Evolutionary conservation across 352 stramenopile species (phyloP).

Genomic region (Phytophthora fragariaefolia): DNA sequence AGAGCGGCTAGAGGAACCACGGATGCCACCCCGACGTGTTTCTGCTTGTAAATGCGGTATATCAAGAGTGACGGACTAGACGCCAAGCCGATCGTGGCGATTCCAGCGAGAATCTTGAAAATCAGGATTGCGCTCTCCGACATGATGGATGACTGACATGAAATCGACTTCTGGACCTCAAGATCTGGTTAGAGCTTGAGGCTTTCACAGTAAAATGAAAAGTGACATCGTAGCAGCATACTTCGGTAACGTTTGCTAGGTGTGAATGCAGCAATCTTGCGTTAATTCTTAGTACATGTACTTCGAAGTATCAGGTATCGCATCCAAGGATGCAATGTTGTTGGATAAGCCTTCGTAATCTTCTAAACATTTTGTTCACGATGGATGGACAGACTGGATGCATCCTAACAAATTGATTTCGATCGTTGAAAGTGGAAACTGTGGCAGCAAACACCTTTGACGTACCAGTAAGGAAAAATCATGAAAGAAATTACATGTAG

Average conservation of each 20-base stretch:
- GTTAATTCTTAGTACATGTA: not conserved
- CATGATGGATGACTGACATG: conserved; percentile 8
- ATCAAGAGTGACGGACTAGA: conserved; percentile 50
- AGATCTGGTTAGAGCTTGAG: too few species aligned
- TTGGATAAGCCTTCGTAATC: conserved; percentile 8
- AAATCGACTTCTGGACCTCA: not conserved
- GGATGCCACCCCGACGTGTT: conserved; percentile 44
- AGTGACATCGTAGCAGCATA: conserved; percentile 2
- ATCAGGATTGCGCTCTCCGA: conserved; percentile 6
- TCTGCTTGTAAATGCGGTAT: conserved; percentile 44
- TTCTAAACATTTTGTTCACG: conserved; percentile 28
- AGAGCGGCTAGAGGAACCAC: conserved; percentile 48
- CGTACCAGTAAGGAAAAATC: not conserved
- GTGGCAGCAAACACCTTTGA: not conserved
- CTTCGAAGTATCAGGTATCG: conserved; percentile 7
- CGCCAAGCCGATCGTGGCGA: conserved; percentile 40
- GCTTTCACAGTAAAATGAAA: conserved; percentile 3
- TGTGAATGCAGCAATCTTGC: not conserved
- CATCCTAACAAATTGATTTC: conserved; percentile 29
- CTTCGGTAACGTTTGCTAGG: not conserved
- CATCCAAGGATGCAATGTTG: not conserved
- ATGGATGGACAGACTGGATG: not conserved
- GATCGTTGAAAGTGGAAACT: not conserved
- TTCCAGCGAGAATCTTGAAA: conserved; percentile 30
- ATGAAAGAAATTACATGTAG: not conserved